Base-by-base conservation (phyloP, 345 rosid genomes). In the Eucalyptus pumila region DNA sequence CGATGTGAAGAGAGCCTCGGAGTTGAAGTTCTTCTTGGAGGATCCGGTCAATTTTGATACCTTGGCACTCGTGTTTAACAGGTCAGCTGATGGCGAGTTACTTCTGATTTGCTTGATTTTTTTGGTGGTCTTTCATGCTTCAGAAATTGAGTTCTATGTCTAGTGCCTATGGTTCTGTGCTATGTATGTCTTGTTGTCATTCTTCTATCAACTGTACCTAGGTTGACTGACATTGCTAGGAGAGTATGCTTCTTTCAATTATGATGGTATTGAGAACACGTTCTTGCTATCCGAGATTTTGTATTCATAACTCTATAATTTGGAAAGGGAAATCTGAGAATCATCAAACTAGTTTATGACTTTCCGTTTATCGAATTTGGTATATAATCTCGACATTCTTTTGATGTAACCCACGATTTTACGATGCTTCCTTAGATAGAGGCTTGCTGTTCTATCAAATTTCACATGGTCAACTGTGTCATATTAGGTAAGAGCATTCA, bases 1-100 rank as follows among this genome's bases (percentile, higher is more conserved):
- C 2, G 90, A 95, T 1, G 97, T 94, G 0, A 93, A 89, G 86
- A 91, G 99, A 48, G 97, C 99, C 16, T 50, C 99, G 0, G 95
- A 94, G 37, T 92, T 96, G 87, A 96, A 96, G 95, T 94, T 95
- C 90, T 95, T 93, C 93, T 58, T 96, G 91, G 99, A 96, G 92
- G 91, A 91, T 91, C 95, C 96, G 2, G 92, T 88, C 30, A 94
- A 94, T 80, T 96, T 92, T 26, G 98, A 96, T 42, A 94, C 96
- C 30, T 85, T 96, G 81, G 89, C 98, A 9, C 89, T 93, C 7
- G 95, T 94, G 85, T 96, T 96, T 87, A 96, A 96, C 93, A 95
- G 94, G 97, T 96, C 60, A 40, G 44, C 30, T 3, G 3, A 72
- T 50, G 42, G 76, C 65, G 80, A 16, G 14, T 58, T 83, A 40